A percentile compares a stretch with the other conserved stretches of the same genome.
Evolutionary conservation across 179 eudicot genomes (phyloP).

Genomic region (Carnegiea gigantea): DNA sequence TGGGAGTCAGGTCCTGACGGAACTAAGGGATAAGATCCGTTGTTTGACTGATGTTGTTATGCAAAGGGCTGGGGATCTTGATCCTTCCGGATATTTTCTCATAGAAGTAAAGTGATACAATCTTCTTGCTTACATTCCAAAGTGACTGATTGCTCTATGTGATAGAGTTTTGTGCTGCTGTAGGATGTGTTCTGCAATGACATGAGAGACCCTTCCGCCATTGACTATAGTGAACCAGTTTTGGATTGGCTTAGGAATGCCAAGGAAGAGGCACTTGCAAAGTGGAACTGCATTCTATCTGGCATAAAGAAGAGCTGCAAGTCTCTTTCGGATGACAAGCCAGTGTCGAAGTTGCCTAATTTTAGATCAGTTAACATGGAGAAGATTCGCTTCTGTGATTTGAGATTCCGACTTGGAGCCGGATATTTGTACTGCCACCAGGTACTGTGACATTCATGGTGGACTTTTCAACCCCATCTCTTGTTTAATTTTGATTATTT

Average conservation of each 20-base stretch:
- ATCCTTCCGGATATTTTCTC: conserved; percentile 88
- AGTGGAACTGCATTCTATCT: conserved; percentile 74
- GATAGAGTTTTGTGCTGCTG: conserved; percentile 20
- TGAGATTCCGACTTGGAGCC: conserved; percentile 77
- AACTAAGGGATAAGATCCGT: conserved; percentile 69
- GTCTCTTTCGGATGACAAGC: conserved; percentile 35
- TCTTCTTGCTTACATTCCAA: not conserved
- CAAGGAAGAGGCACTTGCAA: conserved; percentile 62
- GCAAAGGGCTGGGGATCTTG: conserved; percentile 57
- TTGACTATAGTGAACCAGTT: conserved; percentile 77
- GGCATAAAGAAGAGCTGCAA: conserved; percentile 53
- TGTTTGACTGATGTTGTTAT: conserved; percentile 80
- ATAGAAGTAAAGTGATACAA: conserved; percentile 52
- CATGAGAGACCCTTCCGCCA: conserved; percentile 58
- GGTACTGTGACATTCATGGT: conserved; percentile 32
- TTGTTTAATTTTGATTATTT: not conserved
- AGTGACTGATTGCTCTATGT: not conserved
- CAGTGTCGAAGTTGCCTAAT: conserved; percentile 44
- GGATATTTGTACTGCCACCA: conserved; percentile 92
- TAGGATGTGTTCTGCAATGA: conserved; percentile 85
- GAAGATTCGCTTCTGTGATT: conserved; percentile 60
- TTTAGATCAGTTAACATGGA: conserved; percentile 69
- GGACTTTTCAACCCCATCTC: not conserved
- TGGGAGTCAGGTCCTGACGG: conserved; percentile 71
- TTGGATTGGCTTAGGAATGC: conserved; percentile 74